Evolutionary conservation across 2,329 filamentous ascomycete species (phyloP).

Genomic region (Grosmannia serpens): DNA sequence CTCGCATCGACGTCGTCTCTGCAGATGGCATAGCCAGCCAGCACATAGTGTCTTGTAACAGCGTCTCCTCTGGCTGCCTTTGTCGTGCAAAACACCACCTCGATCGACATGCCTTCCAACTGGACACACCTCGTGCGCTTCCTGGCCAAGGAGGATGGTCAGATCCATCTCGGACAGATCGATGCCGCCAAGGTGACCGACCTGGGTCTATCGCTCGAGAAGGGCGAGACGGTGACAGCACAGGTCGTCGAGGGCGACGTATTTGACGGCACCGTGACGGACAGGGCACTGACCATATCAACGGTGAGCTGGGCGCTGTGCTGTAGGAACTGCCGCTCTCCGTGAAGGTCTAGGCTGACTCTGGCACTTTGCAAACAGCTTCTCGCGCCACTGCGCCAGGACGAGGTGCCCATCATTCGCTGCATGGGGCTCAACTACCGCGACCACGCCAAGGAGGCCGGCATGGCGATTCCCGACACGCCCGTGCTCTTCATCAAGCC

Average conservation of each 20-base stretch:
- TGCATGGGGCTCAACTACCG: slow-evolving; percentile 35
- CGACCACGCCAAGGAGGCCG: slow-evolving; percentile 27
- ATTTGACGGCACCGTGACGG: slow-evolving; percentile 23
- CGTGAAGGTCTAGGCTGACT: background rate
- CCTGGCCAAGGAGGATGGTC: slow-evolving; percentile 27
- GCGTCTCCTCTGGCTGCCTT: background rate
- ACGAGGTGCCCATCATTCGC: slow-evolving; percentile 28
- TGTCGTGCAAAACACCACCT: too few relatives aligned
- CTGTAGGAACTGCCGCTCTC: background rate
- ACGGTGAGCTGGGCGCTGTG: background rate
- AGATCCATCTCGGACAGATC: slow-evolving; percentile 27
- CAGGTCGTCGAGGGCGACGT: slow-evolving; percentile 21
- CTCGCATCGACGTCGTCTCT: background rate
- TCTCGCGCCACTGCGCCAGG: slow-evolving; percentile 21
- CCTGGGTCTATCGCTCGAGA: slow-evolving; percentile 21
- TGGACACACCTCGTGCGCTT: slow-evolving; percentile 31
- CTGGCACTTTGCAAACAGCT: slow-evolving; percentile 7
- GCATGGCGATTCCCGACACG: slow-evolving; percentile 22
- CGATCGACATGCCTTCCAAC: slow-evolving; percentile 5
- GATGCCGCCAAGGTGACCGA: slow-evolving; percentile 20
- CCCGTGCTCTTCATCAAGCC: slow-evolving; percentile 29
- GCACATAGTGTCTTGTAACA: background rate
- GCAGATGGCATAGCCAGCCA: background rate
- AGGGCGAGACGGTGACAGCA: slow-evolving; percentile 21
- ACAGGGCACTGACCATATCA: slow-evolving; percentile 15